Conservation (phyloP, 2,329 filamentous ascomycete species). For the Stachybotrys echinatus region DNA sequence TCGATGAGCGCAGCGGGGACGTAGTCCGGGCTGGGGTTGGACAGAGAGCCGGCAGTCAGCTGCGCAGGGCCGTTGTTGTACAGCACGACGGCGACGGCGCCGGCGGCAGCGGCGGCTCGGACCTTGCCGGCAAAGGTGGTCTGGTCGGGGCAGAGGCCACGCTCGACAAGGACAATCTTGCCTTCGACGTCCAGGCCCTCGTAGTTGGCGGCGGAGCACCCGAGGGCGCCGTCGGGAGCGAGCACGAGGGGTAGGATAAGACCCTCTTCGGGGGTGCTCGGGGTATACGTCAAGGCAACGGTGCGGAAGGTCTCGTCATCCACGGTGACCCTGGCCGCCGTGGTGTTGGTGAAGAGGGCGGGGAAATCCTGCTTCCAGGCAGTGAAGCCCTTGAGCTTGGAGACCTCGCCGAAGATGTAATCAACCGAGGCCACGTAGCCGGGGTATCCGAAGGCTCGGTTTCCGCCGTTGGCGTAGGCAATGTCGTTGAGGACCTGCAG, state of each 20-base stretch:
- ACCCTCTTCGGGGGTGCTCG: constrained; percentile 22
- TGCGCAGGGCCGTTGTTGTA: constrained; percentile 23
- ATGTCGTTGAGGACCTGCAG: constrained; percentile 20
- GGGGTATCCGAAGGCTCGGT: constrained; percentile 23
- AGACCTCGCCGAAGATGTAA: constrained; percentile 20
- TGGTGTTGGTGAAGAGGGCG: constrained; percentile 17
- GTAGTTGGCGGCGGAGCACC: constrained; percentile 19
- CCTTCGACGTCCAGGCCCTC: constrained; percentile 15
- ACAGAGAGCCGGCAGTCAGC: constrained; percentile 22
- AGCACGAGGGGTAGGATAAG: constrained; percentile 18
- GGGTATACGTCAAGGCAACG: constrained; percentile 23
- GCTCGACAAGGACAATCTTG: constrained; percentile 26
- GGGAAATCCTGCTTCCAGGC: constrained; percentile 24
- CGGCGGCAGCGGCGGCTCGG: constrained; percentile 20
- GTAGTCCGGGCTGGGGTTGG: constrained; percentile 18
- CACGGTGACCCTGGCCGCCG: constrained; percentile 15
- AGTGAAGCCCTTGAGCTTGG: constrained; percentile 18
- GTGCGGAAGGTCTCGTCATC: constrained; percentile 17
- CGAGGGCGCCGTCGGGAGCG: constrained; percentile 18
- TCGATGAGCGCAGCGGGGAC: constrained; percentile 22
- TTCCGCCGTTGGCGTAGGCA: constrained; percentile 23
- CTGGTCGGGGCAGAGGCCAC: constrained; percentile 20
- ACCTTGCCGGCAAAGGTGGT: constrained; percentile 25
- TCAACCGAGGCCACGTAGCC: constrained; percentile 28
- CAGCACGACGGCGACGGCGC: constrained; percentile 22